Conservation (phyloP, 2,329 filamentous ascomycete genomes). For the Colletotrichum chlorophyti region DNA sequence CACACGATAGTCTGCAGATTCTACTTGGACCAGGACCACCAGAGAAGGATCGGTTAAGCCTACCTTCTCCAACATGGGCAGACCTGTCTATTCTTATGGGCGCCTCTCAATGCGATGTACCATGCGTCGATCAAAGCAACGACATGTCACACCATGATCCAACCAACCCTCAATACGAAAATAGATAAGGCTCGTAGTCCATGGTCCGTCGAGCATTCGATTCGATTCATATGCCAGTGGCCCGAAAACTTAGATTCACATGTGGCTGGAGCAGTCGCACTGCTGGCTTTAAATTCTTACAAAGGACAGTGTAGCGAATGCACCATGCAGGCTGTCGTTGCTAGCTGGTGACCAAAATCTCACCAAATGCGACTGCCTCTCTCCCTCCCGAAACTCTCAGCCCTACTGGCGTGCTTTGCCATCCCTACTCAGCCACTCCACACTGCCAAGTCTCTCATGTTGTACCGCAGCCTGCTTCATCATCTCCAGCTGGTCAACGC, state of each 20-base stretch:
- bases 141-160: neutral
- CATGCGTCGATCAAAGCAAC: neutral
- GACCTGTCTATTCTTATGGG: neutral
- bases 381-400: neutral
- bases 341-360: neutral
- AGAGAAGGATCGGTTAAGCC: conserved; percentile 8
- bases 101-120: neutral
- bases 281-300: too few species aligned
- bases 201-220: too few species aligned
- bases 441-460: neutral
- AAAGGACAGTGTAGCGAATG: neutral
- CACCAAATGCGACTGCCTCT: neutral
- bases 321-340: neutral
- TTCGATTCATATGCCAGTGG: neutral
- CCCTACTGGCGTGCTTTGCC: conserved; percentile 4
- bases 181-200: neutral
- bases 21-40: too few species aligned
- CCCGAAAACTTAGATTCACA: too few species aligned
- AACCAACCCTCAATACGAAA: neutral
- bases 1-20: too few species aligned
- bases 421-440: neutral
- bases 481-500: neutral
- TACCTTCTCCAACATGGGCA: conserved; percentile 1
- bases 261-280: too few species aligned
- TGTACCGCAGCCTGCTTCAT: neutral